phyloP scores from a whole-genome alignment of 1,139 yeast genomes.

The Hemisphaericaspora lyxosophila region DNA sequence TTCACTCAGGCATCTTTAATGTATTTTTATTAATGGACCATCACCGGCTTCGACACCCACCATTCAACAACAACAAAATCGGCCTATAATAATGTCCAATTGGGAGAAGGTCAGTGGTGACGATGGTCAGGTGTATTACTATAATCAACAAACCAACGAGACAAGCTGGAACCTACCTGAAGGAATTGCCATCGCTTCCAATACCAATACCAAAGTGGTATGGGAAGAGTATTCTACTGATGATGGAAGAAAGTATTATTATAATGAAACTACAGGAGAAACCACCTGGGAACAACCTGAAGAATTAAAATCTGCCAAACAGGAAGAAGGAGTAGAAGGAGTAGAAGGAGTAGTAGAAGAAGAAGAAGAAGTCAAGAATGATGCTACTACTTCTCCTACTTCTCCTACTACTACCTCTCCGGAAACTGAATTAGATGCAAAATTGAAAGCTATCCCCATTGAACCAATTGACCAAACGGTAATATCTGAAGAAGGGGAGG shows the following conservation, averaged over 20 bases:
- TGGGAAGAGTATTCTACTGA: constrained; percentile 72
- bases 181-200: constrained; percentile 22
- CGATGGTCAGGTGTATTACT: constrained; percentile 72
- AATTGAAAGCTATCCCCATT: constrained; percentile 14
- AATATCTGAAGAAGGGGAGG: constrained; percentile 7
- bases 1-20: too few relatives aligned
- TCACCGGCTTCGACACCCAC: too few relatives aligned
- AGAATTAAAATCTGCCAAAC: constrained; percentile 19
- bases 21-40: too few relatives aligned
- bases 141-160: constrained; percentile 61
- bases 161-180: constrained; percentile 85
- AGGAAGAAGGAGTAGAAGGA: background rate
- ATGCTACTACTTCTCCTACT: background rate
- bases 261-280: constrained; percentile 60
- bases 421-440: constrained; percentile 14
- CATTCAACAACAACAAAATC: background rate
- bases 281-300: constrained; percentile 82
- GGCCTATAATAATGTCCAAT: constrained; percentile 8
- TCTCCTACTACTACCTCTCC: background rate
- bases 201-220: constrained; percentile 30
- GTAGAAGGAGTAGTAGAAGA: constrained; percentile 2
- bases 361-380: constrained; percentile 3
- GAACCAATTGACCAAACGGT: constrained; percentile 8
- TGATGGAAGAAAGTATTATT: constrained; percentile 73
- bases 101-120: constrained; percentile 72